Percentiles rank a stretch among this genome's conserved stretches.
phyloP scores from a whole-genome alignment of 2,329 filamentous ascomycete species.

The Emmonsiellopsis sp. region DNA sequence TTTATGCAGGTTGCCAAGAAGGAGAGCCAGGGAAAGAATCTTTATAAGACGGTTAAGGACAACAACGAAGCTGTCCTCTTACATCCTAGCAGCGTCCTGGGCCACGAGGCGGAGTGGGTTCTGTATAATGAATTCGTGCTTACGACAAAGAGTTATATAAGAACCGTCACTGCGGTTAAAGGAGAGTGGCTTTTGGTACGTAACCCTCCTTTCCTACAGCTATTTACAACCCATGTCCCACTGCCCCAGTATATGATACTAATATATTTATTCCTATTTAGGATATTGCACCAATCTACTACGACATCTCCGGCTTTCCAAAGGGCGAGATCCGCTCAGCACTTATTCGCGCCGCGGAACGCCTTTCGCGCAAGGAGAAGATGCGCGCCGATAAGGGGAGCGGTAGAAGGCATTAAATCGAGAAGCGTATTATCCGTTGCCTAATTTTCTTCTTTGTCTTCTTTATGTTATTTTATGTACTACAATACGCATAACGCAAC shows the following conservation, averaged over 20 bases:
- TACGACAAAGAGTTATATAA: constrained; percentile 95
- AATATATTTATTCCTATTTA: constrained; percentile 24
- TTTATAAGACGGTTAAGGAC: constrained; percentile 93
- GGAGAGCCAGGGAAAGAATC: constrained; percentile 69
- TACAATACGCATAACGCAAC: too few species aligned
- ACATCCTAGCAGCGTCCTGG: constrained; percentile 84
- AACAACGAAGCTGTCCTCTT: constrained; percentile 77
- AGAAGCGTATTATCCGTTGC: not conserved
- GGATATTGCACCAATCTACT: constrained; percentile 92
- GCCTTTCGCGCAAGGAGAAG: constrained; percentile 46
- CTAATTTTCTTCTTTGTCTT: not conserved
- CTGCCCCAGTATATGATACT: not conserved
- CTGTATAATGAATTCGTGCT: constrained; percentile 98
- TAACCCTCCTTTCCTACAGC: constrained; percentile 13
- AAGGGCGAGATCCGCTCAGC: constrained; percentile 77
- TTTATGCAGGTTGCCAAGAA: constrained; percentile 99
- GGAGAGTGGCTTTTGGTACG: constrained; percentile 89
- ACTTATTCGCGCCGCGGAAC: constrained; percentile 44
- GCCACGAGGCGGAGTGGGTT: constrained; percentile 89
- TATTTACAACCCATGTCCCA: not conserved
- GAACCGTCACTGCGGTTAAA: constrained; percentile 82
- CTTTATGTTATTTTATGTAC: not conserved
- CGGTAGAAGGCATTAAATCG: constrained; percentile 19
- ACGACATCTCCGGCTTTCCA: constrained; percentile 70
- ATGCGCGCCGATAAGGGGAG: constrained; percentile 28